These are phyloP conservation scores for Geotrichum reessii DNA, from an alignment of 1,139 yeast species.

Conservation along the genomic window DNA sequence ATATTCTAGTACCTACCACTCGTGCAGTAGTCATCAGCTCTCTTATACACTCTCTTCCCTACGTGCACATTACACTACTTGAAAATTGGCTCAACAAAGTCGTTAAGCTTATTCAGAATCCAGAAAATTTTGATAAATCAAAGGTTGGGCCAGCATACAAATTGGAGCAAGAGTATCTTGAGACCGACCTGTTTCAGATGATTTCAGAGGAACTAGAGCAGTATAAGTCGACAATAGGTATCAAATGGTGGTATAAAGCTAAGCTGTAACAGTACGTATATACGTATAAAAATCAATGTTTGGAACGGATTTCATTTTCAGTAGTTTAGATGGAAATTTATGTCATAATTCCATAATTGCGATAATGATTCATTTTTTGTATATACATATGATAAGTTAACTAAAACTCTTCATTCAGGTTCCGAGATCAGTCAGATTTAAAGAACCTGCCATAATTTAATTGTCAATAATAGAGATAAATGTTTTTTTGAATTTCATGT, in stretches of 20 bases:
- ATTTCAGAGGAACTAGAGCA: slow-evolving; percentile 50
- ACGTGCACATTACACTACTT: slow-evolving; percentile 44
- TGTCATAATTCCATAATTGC: no score
- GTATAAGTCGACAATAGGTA: slow-evolving; percentile 56
- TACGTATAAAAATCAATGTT: not conserved
- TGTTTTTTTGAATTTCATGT: no score
- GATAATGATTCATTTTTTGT: no score
- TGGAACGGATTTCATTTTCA: not conserved
- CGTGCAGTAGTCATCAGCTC: slow-evolving; percentile 50
- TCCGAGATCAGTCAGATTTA: no score
- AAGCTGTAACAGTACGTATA: slow-evolving; percentile 1
- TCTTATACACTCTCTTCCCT: slow-evolving; percentile 51
- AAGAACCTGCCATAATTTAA: no score
- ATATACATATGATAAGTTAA: no score
- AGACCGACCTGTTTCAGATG: slow-evolving; percentile 38
- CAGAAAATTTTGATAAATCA: slow-evolving; percentile 21
- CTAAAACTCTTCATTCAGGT: no score
- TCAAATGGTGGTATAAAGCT: slow-evolving; percentile 56
- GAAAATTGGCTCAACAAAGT: slow-evolving; percentile 47
- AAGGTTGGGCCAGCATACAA: slow-evolving; percentile 11
- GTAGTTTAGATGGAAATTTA: not conserved
- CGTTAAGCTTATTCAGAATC: slow-evolving; percentile 39
- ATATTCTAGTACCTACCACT: slow-evolving; percentile 36
- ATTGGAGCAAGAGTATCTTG: slow-evolving; percentile 35
- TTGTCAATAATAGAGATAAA: no score